Conservation (phyloP, 352 stramenopile species). For the Thraustotheca clavata region DNA sequence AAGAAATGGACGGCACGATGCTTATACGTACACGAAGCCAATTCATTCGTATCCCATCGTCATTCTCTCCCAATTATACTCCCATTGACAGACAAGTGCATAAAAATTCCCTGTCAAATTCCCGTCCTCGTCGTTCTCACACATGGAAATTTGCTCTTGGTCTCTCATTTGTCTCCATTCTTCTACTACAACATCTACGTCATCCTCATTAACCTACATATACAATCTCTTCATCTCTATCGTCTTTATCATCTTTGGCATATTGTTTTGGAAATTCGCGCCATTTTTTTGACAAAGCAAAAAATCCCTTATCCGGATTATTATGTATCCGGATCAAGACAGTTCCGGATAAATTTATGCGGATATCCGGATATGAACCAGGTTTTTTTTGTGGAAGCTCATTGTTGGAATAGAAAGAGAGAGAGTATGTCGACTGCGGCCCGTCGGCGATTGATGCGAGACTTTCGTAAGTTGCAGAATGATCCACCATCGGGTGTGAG, state of each 20-base stretch:
- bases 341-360: too few relatives aligned
- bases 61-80: neutral
- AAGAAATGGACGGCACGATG: constrained; percentile 40
- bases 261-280: neutral
- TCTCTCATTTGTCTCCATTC: neutral
- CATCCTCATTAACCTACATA: neutral
- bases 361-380: neutral
- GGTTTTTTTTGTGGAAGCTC: neutral
- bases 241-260: neutral
- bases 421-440: constrained; percentile 90
- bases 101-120: too few relatives aligned
- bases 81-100: neutral
- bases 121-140: too few relatives aligned
- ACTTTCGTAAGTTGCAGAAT: constrained; percentile 97
- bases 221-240: neutral
- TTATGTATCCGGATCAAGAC: neutral
- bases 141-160: too few relatives aligned
- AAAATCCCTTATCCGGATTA: neutral
- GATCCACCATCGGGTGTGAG: constrained; percentile 96
- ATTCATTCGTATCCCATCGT: neutral
- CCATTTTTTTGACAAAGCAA: constrained; percentile 3
- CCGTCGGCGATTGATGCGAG: constrained; percentile 92
- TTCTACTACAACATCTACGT: neutral
- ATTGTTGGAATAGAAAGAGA: neutral
- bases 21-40: neutral